These are phyloP conservation scores for Neoascochyta sp. DNA, from an alignment of 2,329 filamentous ascomycete species.

Conservation along the genomic window DNA sequence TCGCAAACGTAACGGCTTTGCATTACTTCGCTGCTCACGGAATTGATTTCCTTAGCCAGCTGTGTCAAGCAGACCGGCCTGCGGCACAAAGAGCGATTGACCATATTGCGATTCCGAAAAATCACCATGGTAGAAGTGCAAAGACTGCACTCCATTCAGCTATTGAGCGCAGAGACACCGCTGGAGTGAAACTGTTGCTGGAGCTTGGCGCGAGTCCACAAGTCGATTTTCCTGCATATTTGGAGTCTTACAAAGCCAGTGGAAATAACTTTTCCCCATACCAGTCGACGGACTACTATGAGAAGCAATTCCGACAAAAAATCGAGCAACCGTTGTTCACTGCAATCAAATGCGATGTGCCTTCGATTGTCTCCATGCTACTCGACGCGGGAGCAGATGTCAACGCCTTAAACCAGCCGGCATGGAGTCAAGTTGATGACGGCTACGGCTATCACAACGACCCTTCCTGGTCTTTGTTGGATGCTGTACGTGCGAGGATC, in stretches of 20 bases:
- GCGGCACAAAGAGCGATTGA: conserved; percentile 64
- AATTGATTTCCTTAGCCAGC: conserved; percentile 21
- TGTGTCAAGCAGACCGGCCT: conserved; percentile 60
- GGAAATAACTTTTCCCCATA: too few relatives aligned
- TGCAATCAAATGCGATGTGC: conserved; percentile 54
- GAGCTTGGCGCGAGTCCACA: conserved; percentile 58
- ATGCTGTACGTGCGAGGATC: conserved; percentile 56
- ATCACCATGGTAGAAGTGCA: conserved; percentile 34
- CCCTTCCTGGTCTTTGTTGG: conserved; percentile 57
- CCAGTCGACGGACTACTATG: conserved; percentile 51
- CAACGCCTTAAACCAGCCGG: conserved; percentile 53
- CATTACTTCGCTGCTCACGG: conserved; percentile 41
- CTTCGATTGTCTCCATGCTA: conserved; percentile 55
- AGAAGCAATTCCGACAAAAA: conserved; percentile 45
- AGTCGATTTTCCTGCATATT: conserved; percentile 62
- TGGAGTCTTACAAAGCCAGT: conserved; percentile 52
- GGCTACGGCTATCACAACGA: conserved; percentile 38
- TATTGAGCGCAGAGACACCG: conserved; percentile 8
- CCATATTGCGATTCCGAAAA: conserved; percentile 51
- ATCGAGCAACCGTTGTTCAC: conserved; percentile 64
- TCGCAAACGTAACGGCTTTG: conserved; percentile 61
- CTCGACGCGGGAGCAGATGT: conserved; percentile 63
- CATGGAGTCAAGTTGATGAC: conserved; percentile 31
- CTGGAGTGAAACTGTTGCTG: conserved; percentile 47
- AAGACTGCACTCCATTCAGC: conserved; percentile 58